Percentiles rank a stretch among this genome's conserved stretches.
Evolutionary conservation across 805 yeast species (phyloP).

Genomic region (Yamadazyma kitorensis): DNA sequence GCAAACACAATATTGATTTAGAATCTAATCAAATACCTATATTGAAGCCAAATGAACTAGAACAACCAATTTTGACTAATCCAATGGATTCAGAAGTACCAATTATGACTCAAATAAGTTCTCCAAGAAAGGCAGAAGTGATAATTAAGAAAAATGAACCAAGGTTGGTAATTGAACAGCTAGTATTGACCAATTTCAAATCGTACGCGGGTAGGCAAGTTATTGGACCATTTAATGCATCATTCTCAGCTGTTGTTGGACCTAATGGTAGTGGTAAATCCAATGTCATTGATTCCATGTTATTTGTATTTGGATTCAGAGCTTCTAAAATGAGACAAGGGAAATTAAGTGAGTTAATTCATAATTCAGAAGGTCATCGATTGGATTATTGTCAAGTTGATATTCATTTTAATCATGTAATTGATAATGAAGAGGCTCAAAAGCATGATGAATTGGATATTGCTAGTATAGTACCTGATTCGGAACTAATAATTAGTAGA

Average conservation of each 20-base stretch:
- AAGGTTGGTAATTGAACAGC: constrained; percentile 70
- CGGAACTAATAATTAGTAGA: constrained; percentile 71
- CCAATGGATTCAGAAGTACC: neutral
- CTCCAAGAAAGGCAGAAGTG: too few relatives aligned
- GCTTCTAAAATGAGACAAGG: constrained; percentile 97
- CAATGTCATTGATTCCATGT: constrained; percentile 92
- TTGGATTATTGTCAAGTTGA: constrained; percentile 84
- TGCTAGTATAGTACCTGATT: constrained; percentile 38
- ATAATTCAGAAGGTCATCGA: constrained; percentile 69
- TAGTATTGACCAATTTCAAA: constrained; percentile 82
- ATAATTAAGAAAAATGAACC: constrained; percentile 26
- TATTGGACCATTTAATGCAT: constrained; percentile 91
- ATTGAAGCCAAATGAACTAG: constrained; percentile 1
- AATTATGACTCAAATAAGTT: too few relatives aligned
- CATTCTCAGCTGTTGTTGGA: constrained; percentile 96
- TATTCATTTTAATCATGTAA: constrained; percentile 76
- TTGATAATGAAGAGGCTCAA: constrained; percentile 40
- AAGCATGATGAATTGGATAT: constrained; percentile 25
- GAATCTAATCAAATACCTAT: neutral
- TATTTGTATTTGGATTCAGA: constrained; percentile 95
- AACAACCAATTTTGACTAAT: neutral
- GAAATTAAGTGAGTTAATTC: constrained; percentile 87
- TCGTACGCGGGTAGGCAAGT: constrained; percentile 92
- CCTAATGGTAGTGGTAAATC: constrained; percentile 99
- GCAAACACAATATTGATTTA: neutral